A percentile compares a stretch with the other conserved stretches of the same genome.
phyloP scores from a whole-genome alignment of 371 early-diverging fungal species.

The Rhizoclosmatium hyalinum region DNA sequence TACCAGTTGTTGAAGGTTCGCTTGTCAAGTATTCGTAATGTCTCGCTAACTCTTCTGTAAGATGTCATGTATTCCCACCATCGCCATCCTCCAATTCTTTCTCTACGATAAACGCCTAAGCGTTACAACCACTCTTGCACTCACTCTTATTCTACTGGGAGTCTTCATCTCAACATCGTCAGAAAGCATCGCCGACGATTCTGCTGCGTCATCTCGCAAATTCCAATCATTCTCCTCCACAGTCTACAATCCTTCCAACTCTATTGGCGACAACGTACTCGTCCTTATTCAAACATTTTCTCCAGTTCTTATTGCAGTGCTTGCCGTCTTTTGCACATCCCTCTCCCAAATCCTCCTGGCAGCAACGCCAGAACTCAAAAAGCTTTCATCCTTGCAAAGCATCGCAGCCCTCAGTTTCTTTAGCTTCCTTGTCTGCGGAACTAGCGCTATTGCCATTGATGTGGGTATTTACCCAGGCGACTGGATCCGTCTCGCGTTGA shows the following conservation, averaged over 20 bases:
- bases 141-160: conserved; percentile 19
- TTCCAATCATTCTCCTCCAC: background rate
- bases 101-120: conserved; percentile 16
- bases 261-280: background rate
- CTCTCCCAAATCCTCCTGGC: conserved; percentile 18
- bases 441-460: conserved; percentile 14
- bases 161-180: conserved; percentile 15
- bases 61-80: conserved; percentile 34
- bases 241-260: background rate
- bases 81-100: conserved; percentile 29
- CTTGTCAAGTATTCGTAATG: background rate
- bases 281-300: background rate
- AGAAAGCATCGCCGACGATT: background rate
- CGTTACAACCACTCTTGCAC: background rate
- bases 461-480: conserved; percentile 19
- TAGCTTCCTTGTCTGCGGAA: conserved; percentile 23
- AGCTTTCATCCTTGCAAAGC: conserved; percentile 9
- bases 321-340: conserved; percentile 7
- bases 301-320: conserved; percentile 4
- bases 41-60: background rate
- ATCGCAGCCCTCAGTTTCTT: conserved; percentile 13
- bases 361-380: conserved; percentile 11
- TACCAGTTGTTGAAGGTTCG: conserved; percentile 34
- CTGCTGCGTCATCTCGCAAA: background rate
- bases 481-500: conserved; percentile 19